Evolutionary conservation across 2,329 filamentous ascomycete species (phyloP).

Genomic region (Lasiodiplodia sp.): DNA sequence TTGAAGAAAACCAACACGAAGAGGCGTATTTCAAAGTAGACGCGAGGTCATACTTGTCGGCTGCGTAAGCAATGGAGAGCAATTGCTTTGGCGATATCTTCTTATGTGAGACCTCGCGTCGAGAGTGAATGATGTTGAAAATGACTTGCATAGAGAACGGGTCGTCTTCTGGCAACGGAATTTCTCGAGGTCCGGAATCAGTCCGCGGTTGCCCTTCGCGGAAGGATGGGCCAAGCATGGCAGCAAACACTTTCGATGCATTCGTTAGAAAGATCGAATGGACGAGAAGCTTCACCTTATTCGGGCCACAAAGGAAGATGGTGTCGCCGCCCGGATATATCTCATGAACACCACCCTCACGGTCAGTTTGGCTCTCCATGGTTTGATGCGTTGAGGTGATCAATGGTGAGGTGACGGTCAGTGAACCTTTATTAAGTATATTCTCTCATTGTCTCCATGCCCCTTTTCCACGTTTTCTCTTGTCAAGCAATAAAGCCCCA

Average conservation of each 20-base stretch:
- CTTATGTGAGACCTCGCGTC: not conserved
- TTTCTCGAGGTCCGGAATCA: not conserved
- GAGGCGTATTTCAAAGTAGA: not conserved
- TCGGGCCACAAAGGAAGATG: not conserved
- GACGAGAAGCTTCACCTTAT: not conserved
- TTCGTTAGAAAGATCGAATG: not conserved
- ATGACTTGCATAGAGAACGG: not conserved
- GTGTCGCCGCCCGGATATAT: constrained; percentile 30
- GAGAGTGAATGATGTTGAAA: not conserved
- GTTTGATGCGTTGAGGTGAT: too few species aligned
- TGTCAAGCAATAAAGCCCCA: too few species aligned
- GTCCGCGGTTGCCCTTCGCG: not conserved
- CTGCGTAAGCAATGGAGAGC: not conserved
- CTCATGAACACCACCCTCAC: constrained; percentile 34
- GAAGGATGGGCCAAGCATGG: not conserved
- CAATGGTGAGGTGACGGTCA: too few species aligned
- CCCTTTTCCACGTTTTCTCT: too few species aligned
- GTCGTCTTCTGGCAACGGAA: not conserved
- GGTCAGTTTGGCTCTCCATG: too few species aligned
- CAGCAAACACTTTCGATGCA: not conserved
- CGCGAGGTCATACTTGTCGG: not conserved
- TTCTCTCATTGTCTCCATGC: too few species aligned
- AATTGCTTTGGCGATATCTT: not conserved
- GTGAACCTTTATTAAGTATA: too few species aligned
- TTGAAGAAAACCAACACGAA: not conserved